Conservation (phyloP, 176 grass and related monocot species). For the Typha latifolia region DNA sequence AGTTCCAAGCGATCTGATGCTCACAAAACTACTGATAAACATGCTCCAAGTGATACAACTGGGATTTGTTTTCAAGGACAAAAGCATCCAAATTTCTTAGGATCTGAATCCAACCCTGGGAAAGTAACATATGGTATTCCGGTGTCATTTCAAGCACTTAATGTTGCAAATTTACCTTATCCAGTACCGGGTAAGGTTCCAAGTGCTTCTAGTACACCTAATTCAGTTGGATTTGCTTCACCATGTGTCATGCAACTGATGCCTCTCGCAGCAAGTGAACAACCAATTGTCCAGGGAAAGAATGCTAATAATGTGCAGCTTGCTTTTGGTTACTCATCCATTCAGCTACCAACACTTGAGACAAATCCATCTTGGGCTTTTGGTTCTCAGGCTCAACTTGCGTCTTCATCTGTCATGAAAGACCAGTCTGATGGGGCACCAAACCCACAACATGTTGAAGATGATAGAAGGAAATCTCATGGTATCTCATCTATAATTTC, state of each 20-base stretch:
- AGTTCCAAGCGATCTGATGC: slow-evolving; percentile 43
- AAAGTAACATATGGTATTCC: slow-evolving; percentile 42
- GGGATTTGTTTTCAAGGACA: slow-evolving; percentile 53
- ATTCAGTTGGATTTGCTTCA: slow-evolving; percentile 30
- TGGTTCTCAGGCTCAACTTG: slow-evolving; percentile 34
- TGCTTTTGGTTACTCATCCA: slow-evolving; percentile 75
- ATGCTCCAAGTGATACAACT: slow-evolving; percentile 34
- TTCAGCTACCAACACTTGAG: slow-evolving; percentile 84
- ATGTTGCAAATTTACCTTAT: slow-evolving; percentile 29
- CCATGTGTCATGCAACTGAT: slow-evolving; percentile 44
- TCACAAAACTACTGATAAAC: slow-evolving; percentile 41
- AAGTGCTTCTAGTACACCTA: slow-evolving; percentile 26
- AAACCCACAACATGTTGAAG: slow-evolving; percentile 21
- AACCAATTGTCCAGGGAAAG: slow-evolving; percentile 15
- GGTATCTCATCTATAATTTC: slow-evolving; percentile 24
- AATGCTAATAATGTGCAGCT: slow-evolving; percentile 33
- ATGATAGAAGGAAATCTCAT: slow-evolving; percentile 51
- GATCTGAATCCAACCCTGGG: slow-evolving; percentile 38
- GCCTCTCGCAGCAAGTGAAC: slow-evolving; percentile 42
- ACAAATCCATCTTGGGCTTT: slow-evolving; percentile 82
- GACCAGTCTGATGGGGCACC: slow-evolving; percentile 33
- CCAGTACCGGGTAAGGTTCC: slow-evolving; percentile 34
- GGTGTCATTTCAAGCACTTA: slow-evolving; percentile 34
- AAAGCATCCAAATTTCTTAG: slow-evolving; percentile 45
- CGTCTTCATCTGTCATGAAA: slow-evolving; percentile 33